Evolutionary conservation across 495 filamentous ascomycete genomes (phyloP).

Genomic region (Rusavskia elegans): DNA sequence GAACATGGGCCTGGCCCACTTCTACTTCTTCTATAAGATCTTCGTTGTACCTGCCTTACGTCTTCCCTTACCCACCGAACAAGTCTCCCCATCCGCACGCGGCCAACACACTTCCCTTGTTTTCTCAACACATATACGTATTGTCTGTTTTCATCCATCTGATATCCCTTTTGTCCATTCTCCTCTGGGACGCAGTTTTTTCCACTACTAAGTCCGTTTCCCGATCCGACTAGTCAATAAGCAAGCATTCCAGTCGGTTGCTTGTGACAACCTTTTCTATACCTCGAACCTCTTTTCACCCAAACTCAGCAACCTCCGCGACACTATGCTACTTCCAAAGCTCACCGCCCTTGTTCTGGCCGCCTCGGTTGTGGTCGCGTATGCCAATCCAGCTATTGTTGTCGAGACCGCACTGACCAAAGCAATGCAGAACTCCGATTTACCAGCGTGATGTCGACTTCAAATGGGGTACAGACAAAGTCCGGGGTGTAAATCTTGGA

Average conservation of each 20-base stretch:
- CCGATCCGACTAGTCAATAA: neutral
- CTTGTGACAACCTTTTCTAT: neutral
- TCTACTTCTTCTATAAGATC: neutral
- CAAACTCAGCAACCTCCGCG: no score
- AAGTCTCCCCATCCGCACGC: neutral
- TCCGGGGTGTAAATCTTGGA: constrained; percentile 41
- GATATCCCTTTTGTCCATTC: no score
- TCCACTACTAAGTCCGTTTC: neutral
- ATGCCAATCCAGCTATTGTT: neutral
- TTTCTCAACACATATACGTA: no score
- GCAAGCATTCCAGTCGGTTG: neutral
- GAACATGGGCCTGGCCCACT: neutral
- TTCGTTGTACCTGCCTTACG: neutral
- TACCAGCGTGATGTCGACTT: constrained; percentile 12
- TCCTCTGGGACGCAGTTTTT: neutral
- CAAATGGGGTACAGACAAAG: constrained; percentile 27
- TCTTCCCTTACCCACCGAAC: neutral
- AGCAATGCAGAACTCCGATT: neutral
- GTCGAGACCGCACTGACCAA: neutral
- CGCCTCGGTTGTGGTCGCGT: neutral
- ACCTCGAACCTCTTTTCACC: neutral
- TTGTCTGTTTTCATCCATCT: no score
- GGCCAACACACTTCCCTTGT: neutral
- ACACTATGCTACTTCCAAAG: neutral
- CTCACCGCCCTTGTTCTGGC: neutral